Evolutionary conservation across 2,329 filamentous ascomycete species (phyloP).

Genomic region (Capronia epimyces): DNA sequence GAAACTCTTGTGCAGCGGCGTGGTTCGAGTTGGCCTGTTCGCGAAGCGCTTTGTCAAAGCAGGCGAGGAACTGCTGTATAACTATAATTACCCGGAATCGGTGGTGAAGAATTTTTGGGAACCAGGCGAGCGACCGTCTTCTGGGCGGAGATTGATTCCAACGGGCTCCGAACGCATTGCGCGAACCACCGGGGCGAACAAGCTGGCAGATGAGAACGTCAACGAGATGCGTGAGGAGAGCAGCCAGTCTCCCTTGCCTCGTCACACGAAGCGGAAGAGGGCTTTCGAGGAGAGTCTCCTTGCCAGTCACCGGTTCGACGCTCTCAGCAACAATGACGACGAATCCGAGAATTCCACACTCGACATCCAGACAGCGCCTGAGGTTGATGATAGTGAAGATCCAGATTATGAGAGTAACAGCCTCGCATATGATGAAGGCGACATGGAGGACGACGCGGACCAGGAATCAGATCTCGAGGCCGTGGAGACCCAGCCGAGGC

Average conservation of each 20-base stretch:
- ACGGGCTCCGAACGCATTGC: slow-evolving; percentile 8
- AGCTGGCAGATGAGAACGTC: slow-evolving; percentile 6
- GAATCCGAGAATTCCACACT: slow-evolving; percentile 1
- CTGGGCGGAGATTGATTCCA: slow-evolving; percentile 13
- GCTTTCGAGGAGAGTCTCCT: background rate
- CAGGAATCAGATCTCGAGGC: slow-evolving; percentile 3
- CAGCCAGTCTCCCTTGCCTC: slow-evolving; percentile 8
- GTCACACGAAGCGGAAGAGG: slow-evolving; percentile 16
- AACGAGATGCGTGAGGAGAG: background rate
- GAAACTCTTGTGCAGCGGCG: slow-evolving; percentile 67
- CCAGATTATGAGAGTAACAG: slow-evolving; percentile 20
- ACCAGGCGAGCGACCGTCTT: slow-evolving; percentile 21
- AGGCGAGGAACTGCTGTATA: slow-evolving; percentile 75
- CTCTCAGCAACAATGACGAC: background rate
- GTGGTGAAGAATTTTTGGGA: slow-evolving; percentile 29
- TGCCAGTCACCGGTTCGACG: background rate
- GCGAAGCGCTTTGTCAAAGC: slow-evolving; percentile 61
- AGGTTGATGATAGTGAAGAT: slow-evolving; percentile 18
- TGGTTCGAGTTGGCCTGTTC: slow-evolving; percentile 69
- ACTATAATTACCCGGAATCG: slow-evolving; percentile 58
- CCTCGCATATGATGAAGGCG: slow-evolving; percentile 7
- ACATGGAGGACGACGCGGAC: slow-evolving; percentile 1
- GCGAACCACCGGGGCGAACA: slow-evolving; percentile 11
- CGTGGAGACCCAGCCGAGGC: background rate
- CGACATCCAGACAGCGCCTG: slow-evolving; percentile 1